A percentile compares a stretch with the other conserved stretches of the same genome.
phyloP scores from a whole-genome alignment of 345 rosid species.

The Sisymbrium altissimum region DNA sequence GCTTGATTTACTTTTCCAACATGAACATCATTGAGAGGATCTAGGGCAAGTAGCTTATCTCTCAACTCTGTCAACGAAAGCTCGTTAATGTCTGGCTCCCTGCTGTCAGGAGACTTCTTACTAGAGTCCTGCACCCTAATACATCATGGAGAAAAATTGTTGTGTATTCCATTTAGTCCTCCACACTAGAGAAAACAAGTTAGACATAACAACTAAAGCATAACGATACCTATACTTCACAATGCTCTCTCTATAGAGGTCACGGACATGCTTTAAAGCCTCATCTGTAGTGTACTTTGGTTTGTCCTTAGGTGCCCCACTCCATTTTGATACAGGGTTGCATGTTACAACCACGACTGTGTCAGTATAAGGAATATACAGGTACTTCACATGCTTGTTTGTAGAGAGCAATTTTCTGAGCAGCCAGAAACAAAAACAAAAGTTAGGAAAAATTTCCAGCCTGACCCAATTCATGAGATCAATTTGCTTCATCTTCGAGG shows the following conservation, averaged over 20 bases:
- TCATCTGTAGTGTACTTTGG: conserved; percentile 74
- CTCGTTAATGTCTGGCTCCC: conserved; percentile 57
- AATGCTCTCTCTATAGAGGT: conserved; percentile 67
- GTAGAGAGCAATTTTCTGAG: conserved; percentile 77
- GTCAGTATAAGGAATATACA: conserved; percentile 80
- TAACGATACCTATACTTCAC: conserved; percentile 63
- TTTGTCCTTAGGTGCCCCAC: conserved; percentile 74
- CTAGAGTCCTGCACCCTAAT: conserved; percentile 48
- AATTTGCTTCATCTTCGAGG: not conserved
- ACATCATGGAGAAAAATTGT: not conserved
- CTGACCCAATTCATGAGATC: not conserved
- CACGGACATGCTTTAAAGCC: conserved; percentile 66
- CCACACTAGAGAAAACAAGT: not conserved
- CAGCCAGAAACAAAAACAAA: conserved; percentile 23
- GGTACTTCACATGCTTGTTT: conserved; percentile 94
- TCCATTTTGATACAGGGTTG: conserved; percentile 89
- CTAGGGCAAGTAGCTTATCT: conserved; percentile 85
- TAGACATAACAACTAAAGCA: not conserved
- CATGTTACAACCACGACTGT: conserved; percentile 86
- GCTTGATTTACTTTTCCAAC: conserved; percentile 74
- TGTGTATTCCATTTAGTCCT: not conserved
- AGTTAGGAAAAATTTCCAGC: not conserved
- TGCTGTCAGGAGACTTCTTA: conserved; percentile 41
- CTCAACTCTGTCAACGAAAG: conserved; percentile 85
- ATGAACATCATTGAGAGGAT: conserved; percentile 86